Evolutionary conservation across 2,329 filamentous ascomycete species (phyloP).

Genomic region (Fulvia fulva): DNA sequence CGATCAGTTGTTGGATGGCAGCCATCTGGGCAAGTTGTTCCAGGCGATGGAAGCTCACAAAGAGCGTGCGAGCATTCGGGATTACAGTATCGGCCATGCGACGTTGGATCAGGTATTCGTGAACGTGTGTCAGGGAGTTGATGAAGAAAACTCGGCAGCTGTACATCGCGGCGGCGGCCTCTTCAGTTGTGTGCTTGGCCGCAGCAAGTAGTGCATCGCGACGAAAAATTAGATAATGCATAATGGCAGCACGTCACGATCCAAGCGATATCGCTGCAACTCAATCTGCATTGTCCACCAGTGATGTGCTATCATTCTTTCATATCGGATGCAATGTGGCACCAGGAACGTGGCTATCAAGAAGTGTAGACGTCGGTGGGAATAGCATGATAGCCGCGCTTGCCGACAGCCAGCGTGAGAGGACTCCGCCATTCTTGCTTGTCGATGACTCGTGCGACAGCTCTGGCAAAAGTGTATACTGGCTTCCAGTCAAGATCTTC

Average conservation of each 20-base stretch:
- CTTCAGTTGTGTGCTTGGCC: not conserved
- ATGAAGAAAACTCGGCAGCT: constrained; percentile 15
- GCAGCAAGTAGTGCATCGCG: not conserved
- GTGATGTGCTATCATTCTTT: not conserved
- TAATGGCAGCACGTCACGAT: no score
- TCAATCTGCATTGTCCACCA: not conserved
- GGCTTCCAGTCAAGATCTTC: constrained; percentile 14
- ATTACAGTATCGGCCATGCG: constrained; percentile 79
- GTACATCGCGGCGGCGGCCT: not conserved
- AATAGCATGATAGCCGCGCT: constrained; percentile 16
- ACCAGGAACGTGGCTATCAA: not conserved
- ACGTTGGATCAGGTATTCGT: constrained; percentile 87
- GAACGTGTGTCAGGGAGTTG: constrained; percentile 61
- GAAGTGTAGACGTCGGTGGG: constrained; percentile 18
- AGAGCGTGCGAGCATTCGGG: constrained; percentile 64
- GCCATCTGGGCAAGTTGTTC: constrained; percentile 48
- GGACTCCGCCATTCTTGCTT: constrained; percentile 17
- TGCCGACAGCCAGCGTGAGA: constrained; percentile 11
- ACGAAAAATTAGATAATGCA: no score
- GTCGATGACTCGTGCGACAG: constrained; percentile 9
- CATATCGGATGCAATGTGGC: no score
- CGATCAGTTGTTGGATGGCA: constrained; percentile 12
- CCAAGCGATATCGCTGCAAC: no score
- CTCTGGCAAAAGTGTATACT: constrained; percentile 16
- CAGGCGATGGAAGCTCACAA: constrained; percentile 67